Evolutionary conservation across 1,284 basidiomycete species (phyloP).

Genomic region (Phellopilus nigrolimitatus): DNA sequence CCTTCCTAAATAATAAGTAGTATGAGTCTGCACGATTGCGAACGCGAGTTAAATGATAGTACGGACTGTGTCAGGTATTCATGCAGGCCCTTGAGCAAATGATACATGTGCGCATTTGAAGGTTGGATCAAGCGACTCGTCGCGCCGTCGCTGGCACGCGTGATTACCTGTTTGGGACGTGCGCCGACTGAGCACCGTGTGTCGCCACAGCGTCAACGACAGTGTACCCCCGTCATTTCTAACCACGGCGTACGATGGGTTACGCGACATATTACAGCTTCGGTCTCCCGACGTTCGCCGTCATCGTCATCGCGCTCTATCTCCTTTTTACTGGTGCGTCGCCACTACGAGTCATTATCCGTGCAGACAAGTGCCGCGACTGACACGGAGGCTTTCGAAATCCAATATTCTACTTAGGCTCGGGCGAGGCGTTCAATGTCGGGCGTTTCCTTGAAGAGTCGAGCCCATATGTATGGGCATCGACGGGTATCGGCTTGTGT

Average conservation of each 20-base stretch:
- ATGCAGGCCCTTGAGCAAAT: slow-evolving; percentile 85
- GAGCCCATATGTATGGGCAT: slow-evolving; percentile 91
- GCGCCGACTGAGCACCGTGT: background rate
- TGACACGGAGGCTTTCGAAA: slow-evolving; percentile 8
- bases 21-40: background rate
- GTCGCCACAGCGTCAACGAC: no score
- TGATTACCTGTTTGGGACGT: background rate
- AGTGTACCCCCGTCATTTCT: no score
- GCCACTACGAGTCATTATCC: slow-evolving; percentile 11
- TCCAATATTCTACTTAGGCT: slow-evolving; percentile 59
- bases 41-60: slow-evolving; percentile 29
- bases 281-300: slow-evolving; percentile 62
- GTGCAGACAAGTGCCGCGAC: background rate
- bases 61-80: slow-evolving; percentile 81
- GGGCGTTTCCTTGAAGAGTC: slow-evolving; percentile 91
- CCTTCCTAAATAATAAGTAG: slow-evolving; percentile 53
- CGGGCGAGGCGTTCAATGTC: slow-evolving; percentile 88
- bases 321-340: slow-evolving; percentile 80
- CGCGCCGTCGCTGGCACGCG: background rate
- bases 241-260: slow-evolving; percentile 33
- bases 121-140: background rate
- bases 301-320: slow-evolving; percentile 71
- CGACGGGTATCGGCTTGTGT: slow-evolving; percentile 87
- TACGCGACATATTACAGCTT: slow-evolving; percentile 53
- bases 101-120: slow-evolving; percentile 60